Conservation (phyloP, 352 stramenopile genomes). For the Peronospora farinosa region DNA sequence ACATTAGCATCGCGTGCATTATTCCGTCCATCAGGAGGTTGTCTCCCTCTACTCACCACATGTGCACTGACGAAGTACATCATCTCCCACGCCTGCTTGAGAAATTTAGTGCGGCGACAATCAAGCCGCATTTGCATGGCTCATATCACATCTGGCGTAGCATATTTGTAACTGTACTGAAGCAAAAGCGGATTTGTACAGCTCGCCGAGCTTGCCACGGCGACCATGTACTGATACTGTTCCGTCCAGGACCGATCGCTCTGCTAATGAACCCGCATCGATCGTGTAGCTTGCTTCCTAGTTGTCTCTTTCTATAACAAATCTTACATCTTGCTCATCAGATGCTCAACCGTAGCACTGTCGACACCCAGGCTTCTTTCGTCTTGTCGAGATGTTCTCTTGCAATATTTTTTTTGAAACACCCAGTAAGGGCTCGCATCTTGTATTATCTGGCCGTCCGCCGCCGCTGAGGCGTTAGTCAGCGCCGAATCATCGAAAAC, state of each 20-base stretch:
- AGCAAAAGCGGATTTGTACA: not conserved
- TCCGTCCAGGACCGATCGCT: slow-evolving; percentile 1
- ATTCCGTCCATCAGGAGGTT: not conserved
- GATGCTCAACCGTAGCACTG: not conserved
- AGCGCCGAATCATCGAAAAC: too few relatives aligned
- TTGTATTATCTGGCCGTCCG: slow-evolving; percentile 1
- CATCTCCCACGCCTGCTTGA: not conserved
- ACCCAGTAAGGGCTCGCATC: not conserved
- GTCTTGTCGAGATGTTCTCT: slow-evolving; percentile 1
- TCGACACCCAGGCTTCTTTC: not conserved
- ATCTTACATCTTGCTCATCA: slow-evolving; percentile 6
- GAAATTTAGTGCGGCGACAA: not conserved
- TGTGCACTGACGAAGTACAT: not conserved
- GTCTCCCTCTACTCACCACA: not conserved
- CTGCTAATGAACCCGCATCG: not conserved
- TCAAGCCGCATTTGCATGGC: not conserved
- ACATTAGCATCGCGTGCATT: not conserved
- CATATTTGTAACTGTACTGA: slow-evolving; percentile 1
- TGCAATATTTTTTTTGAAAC: not conserved
- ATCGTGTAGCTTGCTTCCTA: slow-evolving; percentile 2
- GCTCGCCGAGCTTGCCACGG: not conserved
- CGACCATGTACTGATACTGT: slow-evolving; percentile 3
- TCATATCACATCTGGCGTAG: not conserved
- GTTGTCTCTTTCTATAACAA: slow-evolving; percentile 2
- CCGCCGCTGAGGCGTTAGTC: slow-evolving; percentile 2